Conservation (phyloP, 2,329 filamentous ascomycete genomes). For the Rhinocladiella mackenziei region DNA sequence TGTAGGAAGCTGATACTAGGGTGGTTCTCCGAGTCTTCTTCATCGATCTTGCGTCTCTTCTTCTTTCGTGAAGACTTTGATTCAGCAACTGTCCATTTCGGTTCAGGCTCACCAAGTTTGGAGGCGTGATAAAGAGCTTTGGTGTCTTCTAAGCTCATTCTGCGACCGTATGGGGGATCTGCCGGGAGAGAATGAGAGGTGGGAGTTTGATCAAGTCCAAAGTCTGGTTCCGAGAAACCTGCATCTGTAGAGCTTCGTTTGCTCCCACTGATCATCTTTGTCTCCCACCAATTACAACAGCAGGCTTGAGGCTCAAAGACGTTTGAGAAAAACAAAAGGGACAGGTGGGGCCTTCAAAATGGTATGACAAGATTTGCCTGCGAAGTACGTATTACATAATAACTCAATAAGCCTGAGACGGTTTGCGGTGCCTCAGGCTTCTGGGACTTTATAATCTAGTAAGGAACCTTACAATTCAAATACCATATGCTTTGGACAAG, state of each 20-base stretch:
- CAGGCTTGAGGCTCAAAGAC: too few relatives aligned
- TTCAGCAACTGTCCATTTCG: conserved; percentile 16
- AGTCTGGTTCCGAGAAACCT: conserved; percentile 2
- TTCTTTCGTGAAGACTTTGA: conserved; percentile 23
- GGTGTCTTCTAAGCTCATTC: background rate
- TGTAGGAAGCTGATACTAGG: conserved; percentile 20
- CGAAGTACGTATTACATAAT: too few relatives aligned
- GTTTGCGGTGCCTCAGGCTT: too few relatives aligned
- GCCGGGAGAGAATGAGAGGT: background rate
- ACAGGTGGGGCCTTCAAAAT: too few relatives aligned
- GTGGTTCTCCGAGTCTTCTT: conserved; percentile 3
- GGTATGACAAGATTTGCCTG: too few relatives aligned
- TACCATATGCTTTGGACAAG: too few relatives aligned
- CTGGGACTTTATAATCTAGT: too few relatives aligned
- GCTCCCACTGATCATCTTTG: conserved; percentile 11
- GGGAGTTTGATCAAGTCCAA: background rate
- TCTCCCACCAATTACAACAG: background rate
- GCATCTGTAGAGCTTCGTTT: conserved; percentile 16
- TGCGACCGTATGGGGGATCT: background rate
- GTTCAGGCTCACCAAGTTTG: background rate
- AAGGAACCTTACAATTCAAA: too few relatives aligned
- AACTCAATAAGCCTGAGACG: too few relatives aligned
- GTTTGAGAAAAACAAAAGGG: too few relatives aligned
- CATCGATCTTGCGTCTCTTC: conserved; percentile 19
- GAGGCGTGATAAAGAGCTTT: background rate